Conservation (phyloP, 331 rosid species). For the Malus hybrid region DNA sequence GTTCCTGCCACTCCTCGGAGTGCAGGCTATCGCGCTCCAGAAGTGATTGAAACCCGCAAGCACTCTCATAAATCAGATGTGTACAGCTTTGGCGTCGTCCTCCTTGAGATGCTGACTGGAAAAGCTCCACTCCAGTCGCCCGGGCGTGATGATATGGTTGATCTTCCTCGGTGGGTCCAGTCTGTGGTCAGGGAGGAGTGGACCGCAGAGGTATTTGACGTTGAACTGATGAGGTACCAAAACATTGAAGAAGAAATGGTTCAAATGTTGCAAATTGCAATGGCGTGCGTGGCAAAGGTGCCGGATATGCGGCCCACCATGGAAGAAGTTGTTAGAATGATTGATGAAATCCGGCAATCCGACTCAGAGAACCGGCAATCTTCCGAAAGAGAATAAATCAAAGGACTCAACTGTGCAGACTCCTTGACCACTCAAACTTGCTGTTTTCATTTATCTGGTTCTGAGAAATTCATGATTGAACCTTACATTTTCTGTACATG, state of each 20-base stretch:
- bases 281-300: conserved; percentile 80
- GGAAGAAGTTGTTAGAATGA: conserved; percentile 86
- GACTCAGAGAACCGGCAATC: conserved; percentile 99
- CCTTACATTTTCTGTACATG: conserved; percentile 27
- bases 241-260: conserved; percentile 98
- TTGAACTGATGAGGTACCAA: conserved; percentile 85
- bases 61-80: conserved; percentile 91
- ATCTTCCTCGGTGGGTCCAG: conserved; percentile 99
- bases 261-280: conserved; percentile 91
- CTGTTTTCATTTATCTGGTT: conserved; percentile 1
- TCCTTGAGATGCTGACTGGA: conserved; percentile 90
- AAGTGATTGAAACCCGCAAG: conserved; percentile 83
- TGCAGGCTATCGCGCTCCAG: conserved; percentile 96
- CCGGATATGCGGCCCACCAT: conserved; percentile 87
- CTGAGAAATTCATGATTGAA: conserved; percentile 7
- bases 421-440: conserved; percentile 39
- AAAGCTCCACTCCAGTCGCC: conserved; percentile 96
- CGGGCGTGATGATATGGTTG: conserved; percentile 78
- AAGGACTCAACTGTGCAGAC: conserved; percentile 80
- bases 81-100: conserved; percentile 89
- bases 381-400: conserved; percentile 88
- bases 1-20: conserved; percentile 61
- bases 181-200: conserved; percentile 98
- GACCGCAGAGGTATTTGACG: conserved; percentile 99
- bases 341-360: conserved; percentile 90